A percentile compares a stretch with the other conserved stretches of the same genome.
Conservation (phyloP, 805 yeast genomes). For the Saturnispora saitoi region DNA sequence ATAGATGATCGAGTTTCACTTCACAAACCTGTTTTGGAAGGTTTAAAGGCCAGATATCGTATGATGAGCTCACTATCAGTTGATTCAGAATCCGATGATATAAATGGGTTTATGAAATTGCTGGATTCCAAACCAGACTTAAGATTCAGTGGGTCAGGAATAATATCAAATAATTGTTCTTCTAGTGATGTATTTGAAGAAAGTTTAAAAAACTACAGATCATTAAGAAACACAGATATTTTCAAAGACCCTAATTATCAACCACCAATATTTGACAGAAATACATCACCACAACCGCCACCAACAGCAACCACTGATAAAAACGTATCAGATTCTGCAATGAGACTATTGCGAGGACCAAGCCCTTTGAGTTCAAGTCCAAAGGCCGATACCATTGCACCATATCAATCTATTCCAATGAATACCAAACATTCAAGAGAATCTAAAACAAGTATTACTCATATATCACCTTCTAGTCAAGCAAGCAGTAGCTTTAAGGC, state of each 20-base stretch:
- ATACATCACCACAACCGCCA: constrained; percentile 4
- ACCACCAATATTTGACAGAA: background rate
- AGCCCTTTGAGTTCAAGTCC: constrained; percentile 7
- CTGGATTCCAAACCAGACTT: constrained; percentile 31
- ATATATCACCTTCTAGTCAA: constrained; percentile 6
- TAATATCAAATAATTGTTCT: constrained; percentile 15
- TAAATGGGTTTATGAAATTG: constrained; percentile 29
- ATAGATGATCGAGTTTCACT: constrained; percentile 16
- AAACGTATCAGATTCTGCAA: constrained; percentile 3
- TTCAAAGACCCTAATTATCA: constrained; percentile 5
- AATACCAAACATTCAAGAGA: constrained; percentile 3
- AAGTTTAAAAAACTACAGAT: constrained; percentile 23
- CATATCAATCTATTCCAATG: background rate
- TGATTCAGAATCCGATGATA: constrained; percentile 26
- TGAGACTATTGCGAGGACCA: background rate
- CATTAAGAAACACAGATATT: constrained; percentile 13
- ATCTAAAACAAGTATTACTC: constrained; percentile 7
- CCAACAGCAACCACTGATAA: constrained; percentile 8
- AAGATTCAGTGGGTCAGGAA: constrained; percentile 18
- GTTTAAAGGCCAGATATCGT: constrained; percentile 19
- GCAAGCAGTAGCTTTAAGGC: constrained; percentile 9
- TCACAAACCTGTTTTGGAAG: constrained; percentile 21
- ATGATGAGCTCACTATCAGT: constrained; percentile 20
- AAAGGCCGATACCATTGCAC: background rate
- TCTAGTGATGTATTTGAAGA: constrained; percentile 23